A percentile compares a stretch with the other conserved stretches of the same genome.
phyloP scores from a whole-genome alignment of 768 basidiomycete species.

The Auricularia sp. region DNA sequence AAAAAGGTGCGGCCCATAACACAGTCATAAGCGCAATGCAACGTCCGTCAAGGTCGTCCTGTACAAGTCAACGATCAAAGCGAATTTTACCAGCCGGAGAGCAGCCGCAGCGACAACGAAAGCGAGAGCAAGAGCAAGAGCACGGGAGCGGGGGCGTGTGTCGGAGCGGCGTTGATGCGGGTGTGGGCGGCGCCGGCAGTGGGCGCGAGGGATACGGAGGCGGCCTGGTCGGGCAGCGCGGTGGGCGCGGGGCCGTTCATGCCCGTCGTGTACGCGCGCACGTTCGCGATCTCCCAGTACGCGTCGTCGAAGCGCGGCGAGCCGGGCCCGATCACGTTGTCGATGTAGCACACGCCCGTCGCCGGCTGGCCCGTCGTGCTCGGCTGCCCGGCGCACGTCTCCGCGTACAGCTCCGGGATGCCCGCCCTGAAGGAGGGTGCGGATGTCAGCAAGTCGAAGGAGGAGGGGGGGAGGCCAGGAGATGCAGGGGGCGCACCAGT shows the following conservation, averaged over 20 bases:
- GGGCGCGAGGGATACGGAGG: too few relatives aligned
- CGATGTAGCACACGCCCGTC: conserved; percentile 29
- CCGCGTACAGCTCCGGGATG: conserved; percentile 28
- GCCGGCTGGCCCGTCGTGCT: conserved; percentile 9
- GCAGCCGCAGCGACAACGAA: too few relatives aligned
- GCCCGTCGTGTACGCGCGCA: conserved; percentile 46
- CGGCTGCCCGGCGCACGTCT: conserved; percentile 25
- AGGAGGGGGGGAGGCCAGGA: not conserved
- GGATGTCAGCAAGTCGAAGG: too few relatives aligned
- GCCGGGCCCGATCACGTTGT: conserved; percentile 45
- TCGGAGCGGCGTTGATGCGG: too few relatives aligned
- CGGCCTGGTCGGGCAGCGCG: not conserved
- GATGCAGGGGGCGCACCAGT: conserved; percentile 25
- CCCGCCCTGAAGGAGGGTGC: conserved; percentile 34
- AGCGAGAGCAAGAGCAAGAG: too few relatives aligned
- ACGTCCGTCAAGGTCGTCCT: too few relatives aligned
- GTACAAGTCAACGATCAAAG: too few relatives aligned
- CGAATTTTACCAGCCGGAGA: too few relatives aligned
- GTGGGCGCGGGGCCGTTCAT: not conserved
- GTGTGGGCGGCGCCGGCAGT: too few relatives aligned
- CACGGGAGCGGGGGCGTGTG: too few relatives aligned
- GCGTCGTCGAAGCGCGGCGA: conserved; percentile 46
- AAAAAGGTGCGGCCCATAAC: too few relatives aligned
- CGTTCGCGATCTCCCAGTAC: conserved; percentile 57
- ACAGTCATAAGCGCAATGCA: too few relatives aligned